A percentile compares a stretch with the other conserved stretches of the same genome.
These are phyloP conservation scores for Omphalea diandra DNA, from an alignment of 441 rosid species.

Conservation along the genomic window DNA sequence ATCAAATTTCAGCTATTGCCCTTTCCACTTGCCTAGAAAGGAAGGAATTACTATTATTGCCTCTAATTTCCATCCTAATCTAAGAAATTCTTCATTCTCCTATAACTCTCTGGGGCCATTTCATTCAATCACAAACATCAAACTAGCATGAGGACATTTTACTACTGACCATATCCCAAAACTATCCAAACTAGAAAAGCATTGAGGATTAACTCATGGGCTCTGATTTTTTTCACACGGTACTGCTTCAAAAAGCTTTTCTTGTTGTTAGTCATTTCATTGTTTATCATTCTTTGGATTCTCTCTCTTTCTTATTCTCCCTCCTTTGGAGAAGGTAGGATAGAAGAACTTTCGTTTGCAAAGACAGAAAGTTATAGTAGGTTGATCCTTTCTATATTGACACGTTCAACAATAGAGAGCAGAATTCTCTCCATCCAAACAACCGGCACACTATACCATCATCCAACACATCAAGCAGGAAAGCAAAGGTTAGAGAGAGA, in stretches of 20 bases:
- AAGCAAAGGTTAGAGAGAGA: not conserved
- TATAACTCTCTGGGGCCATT: no score
- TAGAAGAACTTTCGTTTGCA: no score
- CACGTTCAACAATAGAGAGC: no score
- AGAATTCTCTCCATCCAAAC: no score
- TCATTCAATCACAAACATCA: not conserved
- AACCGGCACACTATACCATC: no score
- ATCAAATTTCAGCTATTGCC: not conserved
- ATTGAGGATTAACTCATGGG: not conserved
- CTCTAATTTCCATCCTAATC: not conserved
- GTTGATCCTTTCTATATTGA: no score
- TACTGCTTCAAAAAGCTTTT: not conserved
- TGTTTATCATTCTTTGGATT: no score
- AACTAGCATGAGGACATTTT: not conserved
- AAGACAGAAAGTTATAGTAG: no score
- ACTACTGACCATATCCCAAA: not conserved
- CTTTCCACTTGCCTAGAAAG: not conserved
- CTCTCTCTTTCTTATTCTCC: no score
- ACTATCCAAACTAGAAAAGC: no score
- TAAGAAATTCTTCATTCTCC: not conserved
- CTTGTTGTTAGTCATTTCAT: no score
- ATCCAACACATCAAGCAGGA: not conserved
- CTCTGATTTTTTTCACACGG: not conserved
- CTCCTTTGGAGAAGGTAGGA: no score
- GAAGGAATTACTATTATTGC: not conserved